Evolutionary conservation across 1,284 basidiomycete species (phyloP).

Genomic region (Boletus mariae): DNA sequence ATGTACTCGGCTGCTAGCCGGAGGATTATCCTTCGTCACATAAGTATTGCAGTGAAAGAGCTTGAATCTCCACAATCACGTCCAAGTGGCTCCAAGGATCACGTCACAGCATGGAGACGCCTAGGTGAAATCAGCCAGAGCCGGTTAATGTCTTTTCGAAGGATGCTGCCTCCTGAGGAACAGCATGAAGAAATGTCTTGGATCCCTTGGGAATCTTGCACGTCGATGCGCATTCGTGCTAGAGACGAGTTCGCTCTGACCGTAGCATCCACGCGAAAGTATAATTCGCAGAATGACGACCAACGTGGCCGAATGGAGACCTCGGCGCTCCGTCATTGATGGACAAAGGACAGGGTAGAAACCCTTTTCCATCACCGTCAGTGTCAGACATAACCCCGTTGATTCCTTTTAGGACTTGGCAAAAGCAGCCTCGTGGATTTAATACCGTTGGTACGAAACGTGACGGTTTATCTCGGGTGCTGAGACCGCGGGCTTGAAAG

Average conservation of each 20-base stretch:
- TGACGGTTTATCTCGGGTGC: background rate
- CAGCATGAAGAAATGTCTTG: background rate
- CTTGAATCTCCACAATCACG: slow-evolving; percentile 2
- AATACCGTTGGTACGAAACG: slow-evolving; percentile 5
- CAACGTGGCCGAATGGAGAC: background rate
- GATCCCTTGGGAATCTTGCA: background rate
- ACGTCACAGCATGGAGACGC: background rate
- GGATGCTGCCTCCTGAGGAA: background rate
- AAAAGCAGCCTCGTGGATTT: slow-evolving; percentile 4
- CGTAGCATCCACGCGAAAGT: background rate
- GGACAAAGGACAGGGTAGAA: slow-evolving; percentile 3
- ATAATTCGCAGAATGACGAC: background rate
- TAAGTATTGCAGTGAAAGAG: background rate
- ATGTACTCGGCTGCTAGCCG: slow-evolving; percentile 1
- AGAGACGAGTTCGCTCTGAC: background rate
- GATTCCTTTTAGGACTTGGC: background rate
- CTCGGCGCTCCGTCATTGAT: slow-evolving; percentile 2
- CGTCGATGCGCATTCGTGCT: background rate
- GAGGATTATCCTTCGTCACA: background rate
- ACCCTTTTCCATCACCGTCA: slow-evolving; percentile 8
- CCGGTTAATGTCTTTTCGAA: background rate
- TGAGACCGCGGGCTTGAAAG: slow-evolving; percentile 2
- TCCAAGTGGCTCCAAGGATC: background rate
- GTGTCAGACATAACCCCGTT: slow-evolving; percentile 15
- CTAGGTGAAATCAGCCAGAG: background rate